Evolutionary conservation across 1,139 yeast genomes (phyloP), one percentile per base, ranked within the genome.

Genomic region (Yamadazyma trypodendri): DNA sequence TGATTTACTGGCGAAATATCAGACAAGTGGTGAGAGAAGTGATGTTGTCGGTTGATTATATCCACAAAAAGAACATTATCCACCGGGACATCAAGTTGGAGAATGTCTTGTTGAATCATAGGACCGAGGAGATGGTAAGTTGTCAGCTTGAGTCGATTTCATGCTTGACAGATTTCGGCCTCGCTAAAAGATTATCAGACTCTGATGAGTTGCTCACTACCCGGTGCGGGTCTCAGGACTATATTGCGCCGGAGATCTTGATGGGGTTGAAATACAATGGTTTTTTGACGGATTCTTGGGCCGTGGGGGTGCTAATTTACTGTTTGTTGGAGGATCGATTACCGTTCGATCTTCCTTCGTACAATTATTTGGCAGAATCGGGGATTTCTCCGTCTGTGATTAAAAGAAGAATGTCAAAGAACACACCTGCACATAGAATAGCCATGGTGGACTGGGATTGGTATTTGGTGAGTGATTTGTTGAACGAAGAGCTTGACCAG

Each of bases 371-470:
- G 24, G 39, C 51, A 4, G 50, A 57, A 11, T 38, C 60, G 2
- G 70, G 70, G 1, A 60, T 71, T 2, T 63, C 72, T 4, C 75
- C 75, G 0, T 65, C 72, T n/a, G 75, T 72, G 8, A 54, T 72
- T 32, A 68, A 70, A 36, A 57, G 82, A 18, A 69, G 77, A 37
- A 58, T 80, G 48, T 67, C 75, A 25, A 71, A 78, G 31, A 75
- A 81, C 35, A 75, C 83, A 42, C 80, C 89, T 0, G 83, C 95
- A 1, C 96, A 90, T 59, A 67, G 97, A 40, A 92, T 92, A 29
- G 97, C 97, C 6, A 78, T 92, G 60, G 82, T 87, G 30, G 95
- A 86, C 46, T 92, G 98, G 98, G 76, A 75, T 30, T 92, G 97
- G 97, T 71, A 56, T 46, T 47, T 50, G 5, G 52, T 59, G 8